Evolutionary conservation across 352 stramenopile genomes (phyloP), one percentile per base, ranked within the genome.

Genomic region (Globisporangium yorkense): DNA sequence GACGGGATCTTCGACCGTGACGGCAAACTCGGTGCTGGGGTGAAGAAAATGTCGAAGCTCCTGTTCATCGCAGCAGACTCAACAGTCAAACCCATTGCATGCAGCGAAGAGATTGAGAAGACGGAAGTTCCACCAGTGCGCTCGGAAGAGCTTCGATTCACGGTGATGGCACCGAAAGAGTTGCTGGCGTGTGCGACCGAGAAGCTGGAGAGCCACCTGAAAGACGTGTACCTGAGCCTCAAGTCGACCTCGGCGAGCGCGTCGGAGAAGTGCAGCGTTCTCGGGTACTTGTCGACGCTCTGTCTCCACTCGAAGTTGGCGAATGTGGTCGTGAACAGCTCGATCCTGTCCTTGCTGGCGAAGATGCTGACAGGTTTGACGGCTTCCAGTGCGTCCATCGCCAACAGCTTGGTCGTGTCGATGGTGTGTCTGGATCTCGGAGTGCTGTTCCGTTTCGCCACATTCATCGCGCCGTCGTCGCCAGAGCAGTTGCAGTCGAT

Each of bases 291-390:
- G 9, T 84, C 83, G 20, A 70, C 66, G 21, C 67, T 87, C 12
- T 89, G 68, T 27, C 68, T 66, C 1, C 64, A 85, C 24, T 66
- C 68, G 2, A 78, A 82, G 56, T 60, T 93, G 18, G 80, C 85
- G 0, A 89, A 91, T 50, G 75, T 92, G 46, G 87, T 94, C 54
- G 76, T 89, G 15, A 94, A 94, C 59, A 91, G 79, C 65, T 91
- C 83, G 0, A 75, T 94, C 31, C 56, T 93, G 16, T 70, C 68
- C 5, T 62, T 93, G 37, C 53, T 92, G 27, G 75, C 80, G 41
- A 82, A 74, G 50, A 66, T 89, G 51, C 47, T 91, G 27, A 58
- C 68, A 21, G 57, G 29, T 24, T 4, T 52, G 37, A 35, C 33
- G 18, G 41, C 41, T 24, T 50, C 40, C 39, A 53, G 47, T 3